Evolutionary conservation across 2,329 filamentous ascomycete genomes (phyloP).

Genomic region (Penicillium sp.): DNA sequence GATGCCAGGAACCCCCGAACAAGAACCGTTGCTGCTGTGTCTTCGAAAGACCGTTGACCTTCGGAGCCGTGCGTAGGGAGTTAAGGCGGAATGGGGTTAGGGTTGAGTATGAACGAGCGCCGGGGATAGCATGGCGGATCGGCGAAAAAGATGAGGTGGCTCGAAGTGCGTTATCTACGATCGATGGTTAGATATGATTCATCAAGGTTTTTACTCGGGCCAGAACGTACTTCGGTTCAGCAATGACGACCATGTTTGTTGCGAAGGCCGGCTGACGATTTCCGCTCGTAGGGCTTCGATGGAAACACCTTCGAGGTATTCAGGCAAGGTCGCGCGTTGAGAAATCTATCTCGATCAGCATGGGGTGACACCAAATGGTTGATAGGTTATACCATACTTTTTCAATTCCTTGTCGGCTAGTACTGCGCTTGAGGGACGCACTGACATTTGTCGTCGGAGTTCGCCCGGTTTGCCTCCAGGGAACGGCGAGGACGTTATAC

Average conservation of each 20-base stretch:
- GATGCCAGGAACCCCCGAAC: slow-evolving; percentile 46
- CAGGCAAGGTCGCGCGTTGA: slow-evolving; percentile 22
- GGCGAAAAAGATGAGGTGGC: slow-evolving; percentile 18
- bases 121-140: slow-evolving; percentile 12
- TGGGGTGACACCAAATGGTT: not conserved
- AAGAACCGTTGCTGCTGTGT: slow-evolving; percentile 39
- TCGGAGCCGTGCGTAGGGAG: slow-evolving; percentile 24
- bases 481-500: slow-evolving; percentile 38
- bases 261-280: slow-evolving; percentile 18
- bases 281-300: slow-evolving; percentile 25
- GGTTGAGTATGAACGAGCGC: slow-evolving; percentile 36
- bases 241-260: slow-evolving; percentile 18
- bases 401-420: slow-evolving; percentile 13
- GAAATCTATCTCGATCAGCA: slow-evolving; percentile 11
- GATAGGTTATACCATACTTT: slow-evolving; percentile 18
- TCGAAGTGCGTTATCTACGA: slow-evolving; percentile 19
- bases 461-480: slow-evolving; percentile 35
- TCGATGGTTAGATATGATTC: not conserved
- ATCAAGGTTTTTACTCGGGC: not conserved
- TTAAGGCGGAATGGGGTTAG: slow-evolving; percentile 28
- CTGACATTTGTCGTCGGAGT: slow-evolving; percentile 13
- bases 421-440: slow-evolving; percentile 13
- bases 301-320: slow-evolving; percentile 27
- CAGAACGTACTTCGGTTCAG: slow-evolving; percentile 20
- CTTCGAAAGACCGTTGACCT: slow-evolving; percentile 25